Conservation (phyloP, 352 stramenopile genomes). For the Phytophthora crassamura region DNA sequence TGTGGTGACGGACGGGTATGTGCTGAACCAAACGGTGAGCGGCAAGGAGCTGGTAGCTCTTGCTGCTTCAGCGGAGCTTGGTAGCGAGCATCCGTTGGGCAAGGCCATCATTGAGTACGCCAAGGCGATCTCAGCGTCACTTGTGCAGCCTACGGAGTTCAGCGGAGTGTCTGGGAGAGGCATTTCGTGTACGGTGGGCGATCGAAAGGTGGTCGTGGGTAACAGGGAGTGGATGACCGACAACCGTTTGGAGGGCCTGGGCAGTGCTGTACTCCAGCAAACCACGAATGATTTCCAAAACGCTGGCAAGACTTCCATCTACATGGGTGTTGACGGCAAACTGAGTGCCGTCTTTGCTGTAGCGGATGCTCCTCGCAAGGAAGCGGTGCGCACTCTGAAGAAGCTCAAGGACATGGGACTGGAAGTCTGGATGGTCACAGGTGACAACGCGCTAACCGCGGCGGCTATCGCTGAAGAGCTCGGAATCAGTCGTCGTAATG, state of each 20-base stretch:
- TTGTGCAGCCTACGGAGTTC: conserved; percentile 79
- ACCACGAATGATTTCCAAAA: conserved; percentile 66
- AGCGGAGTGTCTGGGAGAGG: conserved; percentile 83
- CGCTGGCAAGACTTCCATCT: conserved; percentile 93
- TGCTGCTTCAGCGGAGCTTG: conserved; percentile 89
- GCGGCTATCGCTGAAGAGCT: conserved; percentile 91
- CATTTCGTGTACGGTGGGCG: conserved; percentile 71
- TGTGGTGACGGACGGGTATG: conserved; percentile 74
- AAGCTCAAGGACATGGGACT: conserved; percentile 90
- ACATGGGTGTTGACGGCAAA: conserved; percentile 86
- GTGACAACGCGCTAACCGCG: conserved; percentile 95
- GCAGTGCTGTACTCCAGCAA: conserved; percentile 58
- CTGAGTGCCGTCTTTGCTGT: conserved; percentile 79
- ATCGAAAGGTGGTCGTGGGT: conserved; percentile 80
- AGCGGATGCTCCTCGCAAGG: conserved; percentile 84
- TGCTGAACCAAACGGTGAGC: conserved; percentile 56
- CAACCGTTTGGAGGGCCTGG: conserved; percentile 59
- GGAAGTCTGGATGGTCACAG: conserved; percentile 98
- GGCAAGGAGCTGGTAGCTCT: conserved; percentile 83
- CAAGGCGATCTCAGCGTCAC: conserved; percentile 65
- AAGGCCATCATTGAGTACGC: conserved; percentile 92
- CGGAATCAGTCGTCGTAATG: conserved; percentile 85
- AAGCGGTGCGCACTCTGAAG: conserved; percentile 85
- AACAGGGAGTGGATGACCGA: conserved; percentile 90
- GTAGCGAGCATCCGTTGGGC: conserved; percentile 94